Conservation (phyloP, 2,329 filamentous ascomycete species). For the Venturiaceae sp. region DNA sequence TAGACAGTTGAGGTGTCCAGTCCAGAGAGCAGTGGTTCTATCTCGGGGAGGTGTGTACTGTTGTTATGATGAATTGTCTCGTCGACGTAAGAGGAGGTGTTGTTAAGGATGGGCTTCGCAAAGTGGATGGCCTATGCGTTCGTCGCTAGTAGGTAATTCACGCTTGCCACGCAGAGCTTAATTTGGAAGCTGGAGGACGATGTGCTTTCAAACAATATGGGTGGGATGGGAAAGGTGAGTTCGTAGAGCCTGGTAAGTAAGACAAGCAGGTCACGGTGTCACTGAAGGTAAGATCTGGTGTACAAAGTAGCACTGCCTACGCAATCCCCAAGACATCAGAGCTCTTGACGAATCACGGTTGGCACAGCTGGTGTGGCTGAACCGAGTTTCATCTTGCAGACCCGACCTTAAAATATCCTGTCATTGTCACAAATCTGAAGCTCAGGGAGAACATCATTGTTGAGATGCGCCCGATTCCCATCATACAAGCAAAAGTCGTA, state of each 20-base stretch:
- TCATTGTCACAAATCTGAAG: not conserved
- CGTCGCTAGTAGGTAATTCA: not conserved
- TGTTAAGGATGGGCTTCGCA: not conserved
- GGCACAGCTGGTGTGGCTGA: not conserved
- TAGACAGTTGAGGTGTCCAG: not conserved
- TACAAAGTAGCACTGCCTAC: constrained; percentile 1
- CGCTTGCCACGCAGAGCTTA: not conserved
- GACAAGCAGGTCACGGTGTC: not conserved
- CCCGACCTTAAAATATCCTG: not conserved
- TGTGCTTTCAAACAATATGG: not conserved
- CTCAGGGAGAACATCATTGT: not conserved
- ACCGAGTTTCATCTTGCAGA: not conserved
- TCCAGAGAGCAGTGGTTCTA: no score
- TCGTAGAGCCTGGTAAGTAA: not conserved
- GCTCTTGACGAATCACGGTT: not conserved
- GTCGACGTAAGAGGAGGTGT: not conserved
- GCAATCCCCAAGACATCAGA: not conserved
- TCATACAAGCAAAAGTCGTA: no score
- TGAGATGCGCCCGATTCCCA: no score
- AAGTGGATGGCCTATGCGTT: not conserved
- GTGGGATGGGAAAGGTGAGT: not conserved
- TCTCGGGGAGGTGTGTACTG: no score
- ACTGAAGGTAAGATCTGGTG: not conserved
- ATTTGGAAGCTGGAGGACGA: not conserved
- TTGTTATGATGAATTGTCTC: not conserved